phyloP scores from a whole-genome alignment of 345 rosid species.

The Microcos paniculata region DNA sequence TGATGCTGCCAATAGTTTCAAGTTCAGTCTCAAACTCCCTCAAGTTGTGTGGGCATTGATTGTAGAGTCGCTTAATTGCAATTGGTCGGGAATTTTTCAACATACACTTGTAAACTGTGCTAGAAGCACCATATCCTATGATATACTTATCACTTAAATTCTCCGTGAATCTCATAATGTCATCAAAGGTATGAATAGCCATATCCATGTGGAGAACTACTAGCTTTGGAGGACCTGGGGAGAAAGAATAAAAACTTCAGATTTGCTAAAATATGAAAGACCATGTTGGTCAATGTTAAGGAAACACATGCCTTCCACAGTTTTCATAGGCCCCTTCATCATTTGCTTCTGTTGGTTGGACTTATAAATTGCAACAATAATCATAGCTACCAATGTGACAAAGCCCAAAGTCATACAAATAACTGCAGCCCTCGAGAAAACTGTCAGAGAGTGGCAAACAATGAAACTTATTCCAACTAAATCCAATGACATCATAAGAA shows the following conservation, averaged over 20 bases:
- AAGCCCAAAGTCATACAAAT: slow-evolving; percentile 65
- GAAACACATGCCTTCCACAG: slow-evolving; percentile 39
- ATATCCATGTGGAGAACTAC: slow-evolving; percentile 95
- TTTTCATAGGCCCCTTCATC: slow-evolving; percentile 26
- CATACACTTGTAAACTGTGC: slow-evolving; percentile 83
- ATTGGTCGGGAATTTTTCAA: slow-evolving; percentile 83
- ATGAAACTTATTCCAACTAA: background rate
- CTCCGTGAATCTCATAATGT: slow-evolving; percentile 84
- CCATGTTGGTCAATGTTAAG: background rate
- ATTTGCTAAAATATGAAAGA: background rate
- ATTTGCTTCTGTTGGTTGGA: slow-evolving; percentile 48
- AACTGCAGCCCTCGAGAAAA: slow-evolving; percentile 59
- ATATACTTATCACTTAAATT: slow-evolving; percentile 72
- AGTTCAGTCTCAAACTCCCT: slow-evolving; percentile 92
- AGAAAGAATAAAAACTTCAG: background rate
- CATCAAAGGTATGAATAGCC: slow-evolving; percentile 88
- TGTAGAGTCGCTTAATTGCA: slow-evolving; percentile 87
- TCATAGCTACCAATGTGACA: slow-evolving; percentile 45
- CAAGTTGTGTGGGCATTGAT: slow-evolving; percentile 56
- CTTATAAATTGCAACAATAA: slow-evolving; percentile 53
- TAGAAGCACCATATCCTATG: slow-evolving; percentile 86
- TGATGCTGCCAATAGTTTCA: slow-evolving; percentile 85
- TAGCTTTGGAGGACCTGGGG: slow-evolving; percentile 71
- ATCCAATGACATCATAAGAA: background rate
- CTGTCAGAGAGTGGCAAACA: slow-evolving; percentile 20